Base-by-base conservation (phyloP, 2,329 filamentous ascomycete genomes). In the Sclerotinia borealis region DNA sequence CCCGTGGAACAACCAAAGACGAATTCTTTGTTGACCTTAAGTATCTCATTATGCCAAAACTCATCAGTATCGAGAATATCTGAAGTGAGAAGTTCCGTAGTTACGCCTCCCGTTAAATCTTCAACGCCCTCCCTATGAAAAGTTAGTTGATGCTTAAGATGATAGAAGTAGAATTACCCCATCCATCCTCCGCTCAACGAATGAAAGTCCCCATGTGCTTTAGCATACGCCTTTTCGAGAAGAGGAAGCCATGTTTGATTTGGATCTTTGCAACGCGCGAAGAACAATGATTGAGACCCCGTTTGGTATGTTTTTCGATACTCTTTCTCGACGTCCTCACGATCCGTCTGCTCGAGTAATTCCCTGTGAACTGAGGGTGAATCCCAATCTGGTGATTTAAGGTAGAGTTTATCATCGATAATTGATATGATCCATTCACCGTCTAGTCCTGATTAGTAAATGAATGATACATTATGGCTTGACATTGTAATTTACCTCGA, bases 351-450 rank as follows among this genome's bases (percentile, higher is more conserved):
- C 70, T 92, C 85, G 72, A 92, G 83, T 29, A 92, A 80, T 61
- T 90, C 83, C 45, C 90, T 85, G 72, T 92, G 89, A 73, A 90
- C 83, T 58, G 89, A 87, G 1, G 86, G 88, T 39, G 91, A 90
- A 68, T 96, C 90, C 78, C 91, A 96, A 72, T 90, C 88, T 5
- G 91, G 89, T 1, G 90, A 91, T 65, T 88, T 90, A 22, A 96
- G 83, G 74, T 91, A 96, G 3, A 96, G 81, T 76, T 96, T 96
- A 75, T 96, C 92, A 72, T 96, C 92, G 64, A 96, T 86, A 66
- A 96, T 93, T 64, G 90, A 92, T 70, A 92, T 92, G 63, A 93
- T 90, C 92, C 92, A 96, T 76, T 95, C 91, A 60, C 92, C 92
- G 71, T 96, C 92, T 70, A 31, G 29, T 47, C 49, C 22, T 10